Conservation (phyloP, 805 yeast species). For the Ogataea paraovalis region DNA sequence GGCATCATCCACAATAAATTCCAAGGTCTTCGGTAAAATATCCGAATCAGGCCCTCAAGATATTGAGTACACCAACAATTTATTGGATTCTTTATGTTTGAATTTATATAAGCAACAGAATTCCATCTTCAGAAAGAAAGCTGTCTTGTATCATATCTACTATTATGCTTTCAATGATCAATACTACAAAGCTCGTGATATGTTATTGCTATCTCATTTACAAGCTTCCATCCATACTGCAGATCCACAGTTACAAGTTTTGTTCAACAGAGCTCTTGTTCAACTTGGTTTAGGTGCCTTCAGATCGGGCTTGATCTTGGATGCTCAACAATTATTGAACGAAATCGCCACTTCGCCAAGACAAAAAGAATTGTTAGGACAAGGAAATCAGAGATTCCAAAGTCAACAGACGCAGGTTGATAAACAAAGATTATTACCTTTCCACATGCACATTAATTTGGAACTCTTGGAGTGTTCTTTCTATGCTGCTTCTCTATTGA, state of each 20-base stretch:
- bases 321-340: constrained; percentile 79
- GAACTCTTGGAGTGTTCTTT: constrained; percentile 93
- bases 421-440: constrained; percentile 83
- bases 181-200: constrained; percentile 80
- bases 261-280: constrained; percentile 91
- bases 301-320: constrained; percentile 80
- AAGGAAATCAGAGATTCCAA: constrained; percentile 72
- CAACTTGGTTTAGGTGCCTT: constrained; percentile 96
- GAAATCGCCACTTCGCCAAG: constrained; percentile 85
- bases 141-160: constrained; percentile 80
- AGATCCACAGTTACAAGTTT: constrained; percentile 82
- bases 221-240: constrained; percentile 80
- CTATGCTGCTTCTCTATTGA: constrained; percentile 81
- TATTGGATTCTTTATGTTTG: constrained; percentile 63
- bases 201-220: constrained; percentile 81
- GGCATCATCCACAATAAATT: constrained; percentile 23
- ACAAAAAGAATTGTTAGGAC: constrained; percentile 90
- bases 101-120: constrained; percentile 65
- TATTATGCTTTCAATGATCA: constrained; percentile 87
- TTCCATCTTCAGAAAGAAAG: constrained; percentile 70
- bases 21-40: constrained; percentile 33
- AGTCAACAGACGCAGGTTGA: constrained; percentile 47
- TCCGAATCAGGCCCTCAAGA: constrained; percentile 26
- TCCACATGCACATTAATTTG: constrained; percentile 96
- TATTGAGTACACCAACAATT: constrained; percentile 42